A percentile compares a stretch with the other conserved stretches of the same genome.
These are phyloP conservation scores for Tolypocladium cylindrosporum DNA, from an alignment of 2,329 filamentous ascomycete species.

Conservation along the genomic window DNA sequence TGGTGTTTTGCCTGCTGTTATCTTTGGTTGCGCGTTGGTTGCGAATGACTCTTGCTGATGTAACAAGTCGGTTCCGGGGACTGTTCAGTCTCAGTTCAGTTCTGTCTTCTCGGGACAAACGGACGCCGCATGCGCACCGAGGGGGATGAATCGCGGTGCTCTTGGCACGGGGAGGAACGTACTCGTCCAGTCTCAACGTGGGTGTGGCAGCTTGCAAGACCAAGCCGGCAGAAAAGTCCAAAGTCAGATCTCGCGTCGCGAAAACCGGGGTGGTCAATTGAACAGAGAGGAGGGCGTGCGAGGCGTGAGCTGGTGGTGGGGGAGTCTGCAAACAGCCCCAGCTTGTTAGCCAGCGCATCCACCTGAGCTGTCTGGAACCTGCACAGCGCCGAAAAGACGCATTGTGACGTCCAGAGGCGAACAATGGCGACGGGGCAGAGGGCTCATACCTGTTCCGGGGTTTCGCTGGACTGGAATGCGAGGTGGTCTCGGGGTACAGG, in stretches of 20 bases:
- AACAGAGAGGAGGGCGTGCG: not conserved
- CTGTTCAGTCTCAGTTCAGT: not conserved
- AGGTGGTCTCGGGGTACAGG: not conserved
- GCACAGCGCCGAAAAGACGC: not conserved
- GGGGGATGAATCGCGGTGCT: not conserved
- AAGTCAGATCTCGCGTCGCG: not conserved
- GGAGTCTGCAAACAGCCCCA: not conserved
- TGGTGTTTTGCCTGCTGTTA: not conserved
- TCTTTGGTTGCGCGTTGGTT: not conserved
- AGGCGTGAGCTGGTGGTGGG: not conserved
- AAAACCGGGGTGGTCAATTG: not conserved
- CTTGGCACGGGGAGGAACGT: not conserved
- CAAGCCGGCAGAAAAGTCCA: not conserved
- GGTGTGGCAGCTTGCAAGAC: not conserved
- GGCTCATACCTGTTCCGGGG: not conserved
- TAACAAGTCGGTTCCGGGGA: not conserved
- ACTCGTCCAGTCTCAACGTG: not conserved
- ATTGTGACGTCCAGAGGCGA: not conserved
- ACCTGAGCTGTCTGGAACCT: not conserved
- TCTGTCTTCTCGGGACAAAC: not conserved
- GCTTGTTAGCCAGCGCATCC: not conserved
- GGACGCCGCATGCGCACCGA: not conserved
- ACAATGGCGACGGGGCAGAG: not conserved
- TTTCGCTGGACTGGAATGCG: not conserved
- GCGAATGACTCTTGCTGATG: not conserved